These are phyloP conservation scores for Ogataea parapolymorpha DNA, from an alignment of 805 yeast genomes.

Conservation along the genomic window DNA sequence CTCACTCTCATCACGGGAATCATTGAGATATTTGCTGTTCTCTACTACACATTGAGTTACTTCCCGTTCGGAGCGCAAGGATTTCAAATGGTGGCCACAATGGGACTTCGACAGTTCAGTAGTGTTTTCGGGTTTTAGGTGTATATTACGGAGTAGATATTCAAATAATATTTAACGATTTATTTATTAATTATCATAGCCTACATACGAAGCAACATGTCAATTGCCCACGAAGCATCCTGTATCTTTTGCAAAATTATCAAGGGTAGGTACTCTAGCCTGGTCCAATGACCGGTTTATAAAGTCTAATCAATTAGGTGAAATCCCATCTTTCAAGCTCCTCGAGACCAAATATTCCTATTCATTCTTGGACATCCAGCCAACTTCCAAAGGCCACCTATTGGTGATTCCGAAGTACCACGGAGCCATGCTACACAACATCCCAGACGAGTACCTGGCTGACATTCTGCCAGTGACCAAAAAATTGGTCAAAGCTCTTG, in stretches of 20 bases:
- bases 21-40: constrained; percentile 78
- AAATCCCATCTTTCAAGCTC: constrained; percentile 89
- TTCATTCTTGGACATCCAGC: constrained; percentile 91
- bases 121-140: constrained; percentile 40
- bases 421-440: constrained; percentile 87
- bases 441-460: constrained; percentile 86
- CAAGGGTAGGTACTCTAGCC: constrained; percentile 52
- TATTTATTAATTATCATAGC: constrained; percentile 3
- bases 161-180: not conserved
- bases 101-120: constrained; percentile 35
- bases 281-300: not conserved
- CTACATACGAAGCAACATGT: constrained; percentile 25
- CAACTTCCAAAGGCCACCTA: constrained; percentile 85
- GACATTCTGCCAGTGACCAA: constrained; percentile 88
- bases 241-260: constrained; percentile 94
- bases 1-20: constrained; percentile 73
- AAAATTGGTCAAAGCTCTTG: constrained; percentile 72
- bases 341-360: constrained; percentile 78
- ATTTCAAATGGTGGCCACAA: constrained; percentile 45
- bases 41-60: constrained; percentile 86
- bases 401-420: constrained; percentile 89
- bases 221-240: constrained; percentile 44
- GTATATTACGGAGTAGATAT: constrained; percentile 4
- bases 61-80: constrained; percentile 95
- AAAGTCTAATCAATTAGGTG: constrained; percentile 46